Percentiles rank a stretch among this genome's conserved stretches.
These are phyloP conservation scores for Corymbia maculata DNA, from an alignment of 345 rosid genomes.

Conservation along the genomic window DNA sequence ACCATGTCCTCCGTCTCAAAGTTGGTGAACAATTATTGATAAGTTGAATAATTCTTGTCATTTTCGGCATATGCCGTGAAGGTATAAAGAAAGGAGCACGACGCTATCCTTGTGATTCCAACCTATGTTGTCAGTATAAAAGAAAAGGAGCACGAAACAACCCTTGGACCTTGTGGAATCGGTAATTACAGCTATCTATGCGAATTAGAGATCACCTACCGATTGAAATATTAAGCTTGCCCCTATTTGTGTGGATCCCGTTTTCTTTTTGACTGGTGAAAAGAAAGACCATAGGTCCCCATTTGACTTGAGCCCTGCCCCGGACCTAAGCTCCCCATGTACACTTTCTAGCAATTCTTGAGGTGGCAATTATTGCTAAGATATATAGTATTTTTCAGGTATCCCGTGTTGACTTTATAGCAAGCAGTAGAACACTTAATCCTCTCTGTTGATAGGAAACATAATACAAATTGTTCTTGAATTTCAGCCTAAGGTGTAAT, in stretches of 20 bases:
- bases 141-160: background rate
- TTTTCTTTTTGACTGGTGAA: background rate
- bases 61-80: background rate
- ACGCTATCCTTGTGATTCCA: background rate
- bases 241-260: background rate
- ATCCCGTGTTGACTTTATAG: background rate
- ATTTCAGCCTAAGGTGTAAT: background rate
- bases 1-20: background rate
- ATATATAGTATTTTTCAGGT: background rate
- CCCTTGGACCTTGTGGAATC: background rate
- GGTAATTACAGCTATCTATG: background rate
- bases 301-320: background rate
- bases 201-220: background rate
- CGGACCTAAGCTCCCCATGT: background rate
- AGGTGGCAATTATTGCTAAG: background rate
- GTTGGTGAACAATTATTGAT: background rate
- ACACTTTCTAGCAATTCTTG: background rate
- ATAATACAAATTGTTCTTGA: background rate
- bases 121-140: background rate
- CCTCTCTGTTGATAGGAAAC: background rate
- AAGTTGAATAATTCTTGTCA: background rate
- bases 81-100: background rate
- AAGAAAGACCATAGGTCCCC: background rate
- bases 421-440: background rate
- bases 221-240: background rate